These are phyloP conservation scores for Serendipita sp. DNA, from an alignment of 1,284 basidiomycete species.

Conservation along the genomic window DNA sequence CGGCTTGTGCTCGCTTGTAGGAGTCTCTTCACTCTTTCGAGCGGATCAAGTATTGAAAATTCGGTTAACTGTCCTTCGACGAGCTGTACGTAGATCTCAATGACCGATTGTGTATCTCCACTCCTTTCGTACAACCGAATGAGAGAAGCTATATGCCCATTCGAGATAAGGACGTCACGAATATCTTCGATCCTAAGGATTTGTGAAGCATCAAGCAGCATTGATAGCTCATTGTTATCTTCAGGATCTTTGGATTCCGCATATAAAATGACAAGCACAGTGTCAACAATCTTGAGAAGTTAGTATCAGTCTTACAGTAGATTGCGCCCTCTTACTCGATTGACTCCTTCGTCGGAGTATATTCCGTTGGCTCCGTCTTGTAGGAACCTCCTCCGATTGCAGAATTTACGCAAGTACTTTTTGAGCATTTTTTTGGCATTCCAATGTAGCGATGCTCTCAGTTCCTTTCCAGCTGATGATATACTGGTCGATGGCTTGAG, in stretches of 20 bases:
- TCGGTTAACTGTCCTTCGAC: conserved; percentile 58
- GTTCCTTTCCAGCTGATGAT: conserved; percentile 52
- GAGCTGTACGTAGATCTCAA: conserved; percentile 45
- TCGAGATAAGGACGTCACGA: conserved; percentile 40
- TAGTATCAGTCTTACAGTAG: conserved; percentile 11
- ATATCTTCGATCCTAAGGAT: conserved; percentile 48
- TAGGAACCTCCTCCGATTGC: conserved; percentile 16
- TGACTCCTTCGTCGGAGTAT: conserved; percentile 13
- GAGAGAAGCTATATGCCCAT: conserved; percentile 47
- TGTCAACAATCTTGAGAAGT: conserved; percentile 55
- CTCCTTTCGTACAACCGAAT: conserved; percentile 47
- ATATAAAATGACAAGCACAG: conserved; percentile 62
- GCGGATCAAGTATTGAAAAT: conserved; percentile 49
- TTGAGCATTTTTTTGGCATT: conserved; percentile 58
- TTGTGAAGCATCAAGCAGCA: conserved; percentile 45
- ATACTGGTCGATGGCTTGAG: conserved; percentile 54
- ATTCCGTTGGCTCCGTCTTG: conserved; percentile 13
- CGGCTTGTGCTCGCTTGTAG: conserved; percentile 49
- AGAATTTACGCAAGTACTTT: conserved; percentile 41
- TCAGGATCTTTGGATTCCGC: conserved; percentile 32
- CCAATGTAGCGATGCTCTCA: conserved; percentile 41
- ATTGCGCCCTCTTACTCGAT: neutral
- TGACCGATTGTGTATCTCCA: conserved; percentile 43
- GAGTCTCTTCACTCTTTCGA: conserved; percentile 51
- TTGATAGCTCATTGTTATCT: conserved; percentile 46